Evolutionary conservation across 768 basidiomycete species (phyloP), one percentile per base, ranked within the genome.

Genomic region (Tubosaeta brunneosetosa): DNA sequence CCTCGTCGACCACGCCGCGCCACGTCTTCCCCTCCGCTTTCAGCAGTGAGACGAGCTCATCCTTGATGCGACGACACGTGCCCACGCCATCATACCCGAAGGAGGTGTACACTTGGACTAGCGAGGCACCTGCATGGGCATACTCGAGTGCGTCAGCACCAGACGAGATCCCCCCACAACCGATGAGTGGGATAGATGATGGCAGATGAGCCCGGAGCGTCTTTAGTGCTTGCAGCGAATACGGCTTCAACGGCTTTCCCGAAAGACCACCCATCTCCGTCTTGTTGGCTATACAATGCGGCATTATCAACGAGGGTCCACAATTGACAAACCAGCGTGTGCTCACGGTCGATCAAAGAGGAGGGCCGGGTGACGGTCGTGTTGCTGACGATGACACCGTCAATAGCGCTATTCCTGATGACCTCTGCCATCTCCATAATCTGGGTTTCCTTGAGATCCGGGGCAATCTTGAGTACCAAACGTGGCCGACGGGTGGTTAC

Each of bases 351-450:
- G n/a, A 68, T 69, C 33, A 92, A 71, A 53, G 70, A 66, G 4
- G 79, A 71, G 3, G 93, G 89, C 29, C 97, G 73, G 62, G 86
- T 82, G 42, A 92, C 76, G 12, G 97, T 97, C 2, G 97, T 99
- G 70, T 99, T 99, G 71, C 92, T 93, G 55, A 99, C 88, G 61
- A 98, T 97, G 41, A 97, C 93, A 4, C 94, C 97, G 63, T 98
- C 97, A 42, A 98, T 85, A 17, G 78, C 78, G 50, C 77, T 80
- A 27, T 71, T 71, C 61, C 77, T 71, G 17, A 97, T 84, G 12
- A 93, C 91, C 33, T 77, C 77, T 1, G 93, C 95, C 59, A 98
- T 90, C 60, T 94, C 94, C 13, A 77, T 73, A 2, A 98, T 70
- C 58, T 95, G 91, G 2, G 75, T 67, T 61, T 87, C 84, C 27